phyloP scores from a whole-genome alignment of 805 yeast genomes.

The Hanseniaspora valbyensis region DNA sequence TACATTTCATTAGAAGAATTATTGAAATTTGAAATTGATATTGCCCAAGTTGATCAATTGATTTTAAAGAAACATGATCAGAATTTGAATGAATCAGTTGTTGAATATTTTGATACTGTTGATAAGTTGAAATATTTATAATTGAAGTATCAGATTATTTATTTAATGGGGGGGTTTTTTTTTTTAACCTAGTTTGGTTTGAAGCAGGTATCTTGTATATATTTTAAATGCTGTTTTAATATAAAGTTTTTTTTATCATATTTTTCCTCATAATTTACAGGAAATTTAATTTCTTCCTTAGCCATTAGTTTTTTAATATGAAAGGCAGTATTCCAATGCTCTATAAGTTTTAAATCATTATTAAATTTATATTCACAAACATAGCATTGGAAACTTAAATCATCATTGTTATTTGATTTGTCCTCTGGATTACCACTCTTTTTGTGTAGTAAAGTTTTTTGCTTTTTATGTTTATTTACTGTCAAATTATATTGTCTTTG shows the following conservation, averaged over 20 bases:
- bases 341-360: conserved; percentile 69
- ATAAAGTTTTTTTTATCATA: conserved; percentile 18
- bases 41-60: conserved; percentile 36
- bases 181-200: neutral
- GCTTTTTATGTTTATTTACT: neutral
- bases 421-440: neutral
- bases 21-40: conserved; percentile 60
- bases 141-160: neutral
- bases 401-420: conserved; percentile 36
- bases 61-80: conserved; percentile 24
- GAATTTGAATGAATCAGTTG: conserved; percentile 31
- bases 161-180: too few species aligned
- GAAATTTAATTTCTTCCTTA: conserved; percentile 13
- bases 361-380: conserved; percentile 69
- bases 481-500: conserved; percentile 20
- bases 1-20: conserved; percentile 43
- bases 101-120: conserved; percentile 58
- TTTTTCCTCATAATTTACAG: conserved; percentile 21
- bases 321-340: conserved; percentile 69
- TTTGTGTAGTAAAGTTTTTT: neutral
- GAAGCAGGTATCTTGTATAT: conserved; percentile 8
- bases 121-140: conserved; percentile 34
- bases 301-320: conserved; percentile 31
- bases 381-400: conserved; percentile 79
- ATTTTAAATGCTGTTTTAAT: conserved; percentile 6